Conservation (phyloP, 2,329 filamentous ascomycete genomes). For the Escovopsis sp. region DNA sequence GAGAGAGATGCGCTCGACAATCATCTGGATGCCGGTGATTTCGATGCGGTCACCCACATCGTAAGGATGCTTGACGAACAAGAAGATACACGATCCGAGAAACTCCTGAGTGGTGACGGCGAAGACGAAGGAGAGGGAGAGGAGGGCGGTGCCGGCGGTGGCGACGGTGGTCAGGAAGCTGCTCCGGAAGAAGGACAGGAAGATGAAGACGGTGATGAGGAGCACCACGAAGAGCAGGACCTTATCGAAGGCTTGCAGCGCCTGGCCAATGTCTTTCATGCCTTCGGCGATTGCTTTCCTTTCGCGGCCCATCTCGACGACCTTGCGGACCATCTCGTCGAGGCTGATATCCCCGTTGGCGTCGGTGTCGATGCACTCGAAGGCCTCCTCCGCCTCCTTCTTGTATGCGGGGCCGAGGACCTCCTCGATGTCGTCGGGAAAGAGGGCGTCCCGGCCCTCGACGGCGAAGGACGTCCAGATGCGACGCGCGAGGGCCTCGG, state of each 20-base stretch:
- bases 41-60: constrained; percentile 93
- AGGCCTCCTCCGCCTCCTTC: constrained; percentile 73
- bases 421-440: constrained; percentile 67
- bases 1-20: constrained; percentile 88
- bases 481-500: constrained; percentile 82
- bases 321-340: constrained; percentile 85
- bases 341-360: constrained; percentile 87
- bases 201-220: constrained; percentile 69
- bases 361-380: constrained; percentile 67
- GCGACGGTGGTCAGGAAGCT: constrained; percentile 74
- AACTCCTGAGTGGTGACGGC: constrained; percentile 85
- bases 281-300: constrained; percentile 79
- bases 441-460: constrained; percentile 70
- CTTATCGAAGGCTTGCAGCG: constrained; percentile 78
- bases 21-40: constrained; percentile 51
- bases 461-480: constrained; percentile 98
- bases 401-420: constrained; percentile 65
- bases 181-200: constrained; percentile 77
- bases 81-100: constrained; percentile 93
- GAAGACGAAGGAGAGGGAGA: constrained; percentile 96
- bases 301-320: constrained; percentile 70
- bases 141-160: constrained; percentile 77
- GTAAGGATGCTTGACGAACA: constrained; percentile 97
- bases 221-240: constrained; percentile 70
- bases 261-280: constrained; percentile 96